Conservation (phyloP, 768 basidiomycete genomes). For the Gymnopilus dilepis region DNA sequence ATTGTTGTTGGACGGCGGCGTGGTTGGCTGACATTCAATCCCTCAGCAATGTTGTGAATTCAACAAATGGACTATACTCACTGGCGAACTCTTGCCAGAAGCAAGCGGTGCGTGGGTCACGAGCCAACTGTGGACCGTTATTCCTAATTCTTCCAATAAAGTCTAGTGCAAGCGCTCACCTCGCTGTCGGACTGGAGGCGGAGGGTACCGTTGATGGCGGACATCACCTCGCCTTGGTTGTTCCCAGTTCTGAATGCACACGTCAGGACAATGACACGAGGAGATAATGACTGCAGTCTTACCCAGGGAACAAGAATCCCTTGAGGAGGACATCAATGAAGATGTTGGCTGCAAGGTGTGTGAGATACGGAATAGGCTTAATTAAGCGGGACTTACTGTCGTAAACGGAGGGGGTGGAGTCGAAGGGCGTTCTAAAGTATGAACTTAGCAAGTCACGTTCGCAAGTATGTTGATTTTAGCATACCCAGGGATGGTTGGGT, state of each 20-base stretch:
- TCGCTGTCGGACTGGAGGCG: slow-evolving; percentile 48
- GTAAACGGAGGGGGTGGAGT: slow-evolving; percentile 47
- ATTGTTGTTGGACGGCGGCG: slow-evolving; percentile 26
- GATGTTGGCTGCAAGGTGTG: neutral
- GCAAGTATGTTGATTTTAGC: neutral
- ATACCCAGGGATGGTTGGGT: slow-evolving; percentile 26
- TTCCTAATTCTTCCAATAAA: neutral
- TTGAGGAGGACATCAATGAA: slow-evolving; percentile 50
- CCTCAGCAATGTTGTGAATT: neutral
- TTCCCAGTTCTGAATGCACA: slow-evolving; percentile 33
- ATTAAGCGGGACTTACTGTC: slow-evolving; percentile 30
- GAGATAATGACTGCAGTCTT: slow-evolving; percentile 7
- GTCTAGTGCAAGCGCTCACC: slow-evolving; percentile 21
- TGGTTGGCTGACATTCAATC: slow-evolving; percentile 29
- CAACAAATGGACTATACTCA: slow-evolving; percentile 18
- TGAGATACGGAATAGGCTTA: neutral
- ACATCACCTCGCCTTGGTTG: slow-evolving; percentile 43
- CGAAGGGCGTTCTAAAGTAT: slow-evolving; percentile 33
- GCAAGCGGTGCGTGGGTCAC: slow-evolving; percentile 51
- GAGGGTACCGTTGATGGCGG: slow-evolving; percentile 45
- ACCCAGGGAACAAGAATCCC: slow-evolving; percentile 46
- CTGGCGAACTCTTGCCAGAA: slow-evolving; percentile 49
- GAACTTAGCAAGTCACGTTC: neutral
- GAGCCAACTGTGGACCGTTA: slow-evolving; percentile 26
- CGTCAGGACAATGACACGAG: neutral